Base-by-base conservation (phyloP, 2,329 filamentous ascomycete genomes). In the Paradendryphiella salina region DNA sequence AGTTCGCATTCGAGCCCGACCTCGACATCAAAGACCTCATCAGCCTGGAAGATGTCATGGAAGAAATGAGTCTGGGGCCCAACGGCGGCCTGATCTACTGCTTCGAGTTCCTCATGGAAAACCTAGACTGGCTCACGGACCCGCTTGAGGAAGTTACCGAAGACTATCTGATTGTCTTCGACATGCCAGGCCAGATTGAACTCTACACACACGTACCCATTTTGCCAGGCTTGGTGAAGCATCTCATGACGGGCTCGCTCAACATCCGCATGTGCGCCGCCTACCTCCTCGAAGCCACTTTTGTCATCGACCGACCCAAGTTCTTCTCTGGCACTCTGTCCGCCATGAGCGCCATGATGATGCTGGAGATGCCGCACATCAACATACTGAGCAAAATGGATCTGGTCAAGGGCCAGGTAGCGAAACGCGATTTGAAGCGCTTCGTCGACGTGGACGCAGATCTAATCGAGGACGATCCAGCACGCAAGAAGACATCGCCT, bases 361-460 rank as follows among this genome's bases (percentile, higher is more conserved):
- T 97, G 90, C 83, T 99, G 57, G 94, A 97, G 76, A 85, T 97
- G 59, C 94, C 94, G 4, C 94, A 99, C 71, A 85, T 99, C 70
- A 99, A 99, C 72, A 88, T 99, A 54, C 78, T 99, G 48, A 95
- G 88, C 70, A 99, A 99, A 77, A 97, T 97, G 92, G 94, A 99
- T 72, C 82, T 97, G 54, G 85, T 97, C 60, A 94, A 94, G 72
- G 90, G 89, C 32, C 89, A 94, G 73, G 83, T 97, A 20, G 86
- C 86, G 51, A 90, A 90, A 74, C 88, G 88, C 72, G 91, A 97
- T 63, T 72, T 99, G 53, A 95, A 95, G 76, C 83, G 90, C 17
- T 99, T 96, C 69, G 78, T 96, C 49, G 90, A 93, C 45, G 91
- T 94, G 0, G 93, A 97, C 69, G 84, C 87, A 3, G 84, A 84